Conservation (phyloP, 1,284 basidiomycete genomes). For the Marasmius tenuissimus region DNA sequence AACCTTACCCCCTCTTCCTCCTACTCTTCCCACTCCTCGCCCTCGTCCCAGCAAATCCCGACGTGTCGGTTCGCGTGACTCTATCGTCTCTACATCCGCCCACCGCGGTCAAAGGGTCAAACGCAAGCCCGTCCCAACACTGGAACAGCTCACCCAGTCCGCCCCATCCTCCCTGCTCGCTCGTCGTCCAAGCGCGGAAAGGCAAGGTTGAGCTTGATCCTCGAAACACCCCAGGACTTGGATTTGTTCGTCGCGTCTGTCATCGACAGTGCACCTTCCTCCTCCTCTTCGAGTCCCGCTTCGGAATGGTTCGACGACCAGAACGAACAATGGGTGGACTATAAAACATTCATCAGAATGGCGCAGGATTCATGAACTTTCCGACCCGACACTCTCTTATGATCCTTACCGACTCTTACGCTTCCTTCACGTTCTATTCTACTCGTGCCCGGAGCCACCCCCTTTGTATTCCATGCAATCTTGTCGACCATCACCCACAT, state of each 20-base stretch:
- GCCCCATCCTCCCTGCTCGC: background rate
- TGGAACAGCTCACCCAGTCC: background rate
- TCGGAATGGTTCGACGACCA: slow-evolving; percentile 10
- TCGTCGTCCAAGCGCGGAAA: background rate
- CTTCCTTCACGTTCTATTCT: background rate
- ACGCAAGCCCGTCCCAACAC: slow-evolving; percentile 15
- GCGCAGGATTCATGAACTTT: background rate
- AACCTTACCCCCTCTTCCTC: background rate
- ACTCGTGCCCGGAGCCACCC: background rate
- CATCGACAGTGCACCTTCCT: background rate
- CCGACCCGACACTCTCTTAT: background rate
- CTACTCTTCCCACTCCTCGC: background rate
- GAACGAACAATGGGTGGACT: background rate
- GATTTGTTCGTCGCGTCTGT: background rate
- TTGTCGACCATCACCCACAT: background rate
- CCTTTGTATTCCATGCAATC: background rate
- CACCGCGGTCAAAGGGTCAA: slow-evolving; percentile 10
- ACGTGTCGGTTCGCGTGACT: slow-evolving; percentile 10
- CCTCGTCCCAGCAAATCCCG: background rate
- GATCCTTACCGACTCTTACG: background rate
- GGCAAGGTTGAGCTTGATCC: slow-evolving; percentile 13
- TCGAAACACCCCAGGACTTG: slow-evolving; percentile 12
- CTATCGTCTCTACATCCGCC: slow-evolving; percentile 10
- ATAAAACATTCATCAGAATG: background rate
- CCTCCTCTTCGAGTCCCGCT: background rate